Conservation (phyloP, 1,139 yeast genomes). For the Arxiozyma slooffiae region DNA sequence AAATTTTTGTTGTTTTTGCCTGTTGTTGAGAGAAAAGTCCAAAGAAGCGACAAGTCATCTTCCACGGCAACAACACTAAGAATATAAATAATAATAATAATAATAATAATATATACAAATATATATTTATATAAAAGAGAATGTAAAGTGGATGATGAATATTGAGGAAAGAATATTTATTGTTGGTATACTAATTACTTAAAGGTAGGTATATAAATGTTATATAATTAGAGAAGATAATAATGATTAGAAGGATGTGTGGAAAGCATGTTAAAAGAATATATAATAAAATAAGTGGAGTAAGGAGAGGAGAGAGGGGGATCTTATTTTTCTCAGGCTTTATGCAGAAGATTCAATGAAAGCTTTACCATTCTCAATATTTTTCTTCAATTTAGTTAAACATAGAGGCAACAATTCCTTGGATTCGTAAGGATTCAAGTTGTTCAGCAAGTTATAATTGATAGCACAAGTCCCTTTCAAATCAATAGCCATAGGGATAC, state of each 20-base stretch:
- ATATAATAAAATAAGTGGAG: no score
- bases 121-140: no score
- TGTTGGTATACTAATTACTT: no score
- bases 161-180: no score
- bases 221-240: no score
- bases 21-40: no score
- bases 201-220: no score
- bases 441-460: constrained; percentile 38
- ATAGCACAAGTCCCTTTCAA: constrained; percentile 48
- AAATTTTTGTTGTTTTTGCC: no score
- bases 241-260: background rate
- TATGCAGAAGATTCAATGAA: constrained; percentile 1
- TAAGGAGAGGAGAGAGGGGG: no score
- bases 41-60: background rate
- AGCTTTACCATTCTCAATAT: constrained; percentile 13
- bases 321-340: background rate
- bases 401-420: constrained; percentile 22
- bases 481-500: constrained; percentile 53
- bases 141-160: no score
- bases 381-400: constrained; percentile 15
- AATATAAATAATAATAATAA: no score
- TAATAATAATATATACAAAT: no score
- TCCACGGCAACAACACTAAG: background rate
- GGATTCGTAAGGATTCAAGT: constrained; percentile 44
- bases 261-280: background rate